phyloP scores from a whole-genome alignment of 2,329 filamentous ascomycete species.

The Colletotrichum cuscutae region DNA sequence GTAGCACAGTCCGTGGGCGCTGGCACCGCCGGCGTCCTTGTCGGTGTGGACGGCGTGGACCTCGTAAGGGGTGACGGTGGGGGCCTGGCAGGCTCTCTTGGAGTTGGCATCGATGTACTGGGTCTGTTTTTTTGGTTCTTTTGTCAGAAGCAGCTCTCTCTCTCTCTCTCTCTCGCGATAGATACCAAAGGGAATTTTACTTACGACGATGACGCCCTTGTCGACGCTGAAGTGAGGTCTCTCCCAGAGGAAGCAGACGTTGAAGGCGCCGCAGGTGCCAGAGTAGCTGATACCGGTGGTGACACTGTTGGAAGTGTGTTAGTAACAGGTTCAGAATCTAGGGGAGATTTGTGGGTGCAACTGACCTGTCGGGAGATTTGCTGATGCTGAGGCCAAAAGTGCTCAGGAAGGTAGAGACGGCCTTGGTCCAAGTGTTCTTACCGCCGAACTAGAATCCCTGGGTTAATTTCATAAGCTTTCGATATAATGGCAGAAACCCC shows the following conservation, averaged over 20 bases:
- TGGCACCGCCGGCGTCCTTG: not conserved
- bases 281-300: constrained; percentile 7
- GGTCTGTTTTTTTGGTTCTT: not conserved
- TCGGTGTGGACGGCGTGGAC: not conserved
- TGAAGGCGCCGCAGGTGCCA: constrained; percentile 2
- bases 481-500: too few relatives aligned
- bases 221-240: constrained; percentile 10
- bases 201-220: constrained; percentile 12
- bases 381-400: constrained; percentile 6
- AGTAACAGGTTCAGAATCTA: not conserved
- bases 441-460: not conserved
- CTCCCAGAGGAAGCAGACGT: constrained; percentile 14
- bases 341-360: not conserved
- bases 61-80: constrained; percentile 10
- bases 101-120: constrained; percentile 8
- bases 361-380: not conserved
- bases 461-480: not conserved
- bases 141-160: not conserved
- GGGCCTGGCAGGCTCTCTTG: not conserved
- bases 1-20: constrained; percentile 10
- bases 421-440: not conserved
- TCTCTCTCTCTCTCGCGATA: not conserved
- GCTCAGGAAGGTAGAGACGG: constrained; percentile 1
- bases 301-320: not conserved
- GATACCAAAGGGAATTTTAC: not conserved